Base-by-base conservation (phyloP, 176 grass and related monocot species). In the Stipa capillata region DNA sequence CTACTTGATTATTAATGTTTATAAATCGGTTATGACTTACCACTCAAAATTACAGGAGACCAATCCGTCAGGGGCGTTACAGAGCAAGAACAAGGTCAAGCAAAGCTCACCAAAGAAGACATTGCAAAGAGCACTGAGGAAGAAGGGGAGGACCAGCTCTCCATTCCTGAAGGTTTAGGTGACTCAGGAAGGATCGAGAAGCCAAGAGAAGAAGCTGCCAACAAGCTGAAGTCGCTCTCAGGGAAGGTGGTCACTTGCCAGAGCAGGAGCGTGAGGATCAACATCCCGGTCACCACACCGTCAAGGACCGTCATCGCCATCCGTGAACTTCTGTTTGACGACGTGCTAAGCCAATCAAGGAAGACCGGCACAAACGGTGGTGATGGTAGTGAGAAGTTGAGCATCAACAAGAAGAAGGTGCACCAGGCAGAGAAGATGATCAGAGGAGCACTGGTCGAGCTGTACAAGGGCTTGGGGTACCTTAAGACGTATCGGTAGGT, bases 371-470 rank as follows among this genome's bases (percentile, higher is more conserved):
- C 61, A 20, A 78, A 69, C n/a, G n/a, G n/a, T n/a, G n/a, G n/a
- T 0, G 76, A 80, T 33, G 82, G 79, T 41, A 14, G 20, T 70
- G 87, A 90, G 60, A 89, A 99, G 72, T 63, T 95, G 29, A 95
- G 74, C 74, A 89, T 99, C 73, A 99, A 94, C 81, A 99, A 91
- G 77, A 89, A 79, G 35, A 99, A 99, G 69, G 74, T 96, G 63
- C 92, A 86, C 50, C 92, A 95, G 72, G 96, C 96, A 40, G 92
- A 93, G 84, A 99, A 99, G 88, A 99, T 99, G 84, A 99, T 99
- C 67, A 94, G 90, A 59, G 92, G 92, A 50, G 96, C 94, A 55
- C 83, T 89, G 33, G 73, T 91, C 18, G 91, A 93, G 84, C 48
- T 93, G 40, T 97, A 87, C 77, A 97, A 97, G 78, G 94, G 88